phyloP scores from a whole-genome alignment of 1,284 basidiomycete genomes.

The Lignosus rhinocerotis region DNA sequence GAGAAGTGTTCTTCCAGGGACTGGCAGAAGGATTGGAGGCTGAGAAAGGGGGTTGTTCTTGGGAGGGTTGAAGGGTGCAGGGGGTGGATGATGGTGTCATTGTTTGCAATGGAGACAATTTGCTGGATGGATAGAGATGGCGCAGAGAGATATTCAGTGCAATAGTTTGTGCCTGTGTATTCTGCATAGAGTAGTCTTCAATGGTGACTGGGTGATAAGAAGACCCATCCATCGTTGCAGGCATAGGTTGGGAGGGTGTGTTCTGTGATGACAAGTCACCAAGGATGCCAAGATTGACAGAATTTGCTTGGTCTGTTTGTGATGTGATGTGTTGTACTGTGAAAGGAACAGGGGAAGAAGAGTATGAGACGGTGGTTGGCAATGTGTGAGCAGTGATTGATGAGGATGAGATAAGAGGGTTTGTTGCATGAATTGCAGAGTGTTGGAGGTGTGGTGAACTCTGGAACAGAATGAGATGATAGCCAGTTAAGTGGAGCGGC shows the following conservation, averaged over 20 bases:
- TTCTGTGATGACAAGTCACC: no score
- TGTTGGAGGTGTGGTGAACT: background rate
- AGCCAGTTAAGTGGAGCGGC: background rate
- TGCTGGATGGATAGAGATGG: background rate
- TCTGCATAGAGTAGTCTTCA: background rate
- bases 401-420: background rate
- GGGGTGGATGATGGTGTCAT: background rate
- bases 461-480: background rate
- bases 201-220: background rate
- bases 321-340: no score
- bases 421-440: background rate
- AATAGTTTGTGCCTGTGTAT: background rate
- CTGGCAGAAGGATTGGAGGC: background rate
- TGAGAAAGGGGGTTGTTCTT: background rate
- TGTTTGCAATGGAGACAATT: background rate
- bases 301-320: no score
- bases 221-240: background rate
- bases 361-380: background rate
- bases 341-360: background rate
- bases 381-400: background rate
- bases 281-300: no score
- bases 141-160: background rate
- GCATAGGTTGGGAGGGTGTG: no score
- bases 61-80: background rate
- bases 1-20: background rate